phyloP scores from a whole-genome alignment of 2,329 filamentous ascomycete genomes.

The Stagonosporopsis tanaceti region DNA sequence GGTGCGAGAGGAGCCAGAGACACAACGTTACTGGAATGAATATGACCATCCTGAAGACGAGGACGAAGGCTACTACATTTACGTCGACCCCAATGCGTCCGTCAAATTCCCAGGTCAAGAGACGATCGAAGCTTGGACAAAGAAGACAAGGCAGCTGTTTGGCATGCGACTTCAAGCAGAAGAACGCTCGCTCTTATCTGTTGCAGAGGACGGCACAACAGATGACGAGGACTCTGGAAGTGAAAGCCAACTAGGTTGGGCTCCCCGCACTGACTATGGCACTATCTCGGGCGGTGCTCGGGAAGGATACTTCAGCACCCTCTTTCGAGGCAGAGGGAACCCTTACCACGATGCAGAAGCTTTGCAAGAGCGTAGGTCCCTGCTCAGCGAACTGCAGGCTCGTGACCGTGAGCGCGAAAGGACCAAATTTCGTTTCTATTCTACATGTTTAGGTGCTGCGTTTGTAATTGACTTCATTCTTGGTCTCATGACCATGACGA shows the following conservation, averaged over 20 bases:
- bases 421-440: slow-evolving; percentile 49
- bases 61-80: slow-evolving; percentile 72
- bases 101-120: slow-evolving; percentile 69
- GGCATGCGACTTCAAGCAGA: slow-evolving; percentile 31
- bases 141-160: slow-evolving; percentile 36
- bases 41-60: slow-evolving; percentile 79
- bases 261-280: slow-evolving; percentile 61
- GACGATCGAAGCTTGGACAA: slow-evolving; percentile 58
- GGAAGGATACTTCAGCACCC: slow-evolving; percentile 42
- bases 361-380: slow-evolving; percentile 58
- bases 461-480: slow-evolving; percentile 71
- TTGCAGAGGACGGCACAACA: slow-evolving; percentile 55
- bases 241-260: slow-evolving; percentile 34
- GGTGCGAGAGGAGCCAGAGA: slow-evolving; percentile 26
- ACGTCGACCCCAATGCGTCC: slow-evolving; percentile 73
- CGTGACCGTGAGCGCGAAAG: slow-evolving; percentile 46
- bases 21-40: slow-evolving; percentile 77
- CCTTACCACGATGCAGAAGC: slow-evolving; percentile 54
- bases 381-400: slow-evolving; percentile 40
- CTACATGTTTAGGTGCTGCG: slow-evolving; percentile 65
- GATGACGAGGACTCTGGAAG: slow-evolving; percentile 62
- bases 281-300: slow-evolving; percentile 27
- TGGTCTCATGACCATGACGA: slow-evolving; percentile 71
- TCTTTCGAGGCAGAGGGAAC: slow-evolving; percentile 39
- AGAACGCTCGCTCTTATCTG: slow-evolving; percentile 34